phyloP scores from a whole-genome alignment of 176 grass and related monocot genomes.

The Poa annua region DNA sequence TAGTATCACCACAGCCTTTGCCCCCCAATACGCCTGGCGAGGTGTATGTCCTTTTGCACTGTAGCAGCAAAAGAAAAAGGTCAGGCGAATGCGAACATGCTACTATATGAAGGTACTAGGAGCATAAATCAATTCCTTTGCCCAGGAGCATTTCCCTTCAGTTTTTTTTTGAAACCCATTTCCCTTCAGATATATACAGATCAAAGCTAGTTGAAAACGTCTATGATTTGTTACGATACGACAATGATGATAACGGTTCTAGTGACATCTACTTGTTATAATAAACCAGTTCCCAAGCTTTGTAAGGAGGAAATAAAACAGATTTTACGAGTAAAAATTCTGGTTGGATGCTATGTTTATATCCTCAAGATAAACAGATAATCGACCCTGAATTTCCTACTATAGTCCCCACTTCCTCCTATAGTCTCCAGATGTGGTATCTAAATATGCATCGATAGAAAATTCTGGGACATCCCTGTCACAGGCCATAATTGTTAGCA shows the following conservation, averaged over 20 bases:
- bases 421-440: neutral
- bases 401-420: neutral
- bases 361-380: conserved; percentile 7
- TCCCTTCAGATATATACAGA: neutral
- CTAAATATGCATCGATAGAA: conserved; percentile 1
- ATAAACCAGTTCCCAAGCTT: conserved; percentile 1
- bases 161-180: too few relatives aligned
- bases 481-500: neutral
- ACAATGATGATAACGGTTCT: neutral
- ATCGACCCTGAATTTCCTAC: neutral
- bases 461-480: neutral
- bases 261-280: neutral
- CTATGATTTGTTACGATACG: neutral
- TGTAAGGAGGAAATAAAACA: neutral
- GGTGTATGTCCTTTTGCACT: conserved; percentile 95
- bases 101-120: neutral
- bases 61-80: conserved; percentile 23
- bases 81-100: neutral
- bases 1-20: conserved; percentile 45
- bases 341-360: neutral
- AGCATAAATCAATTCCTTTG: neutral
- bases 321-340: neutral
- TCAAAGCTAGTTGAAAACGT: neutral
- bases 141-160: neutral
- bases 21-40: conserved; percentile 79